These are phyloP conservation scores for Phtheirospermum japonicum DNA, from an alignment of 257 asterid species.

Conservation along the genomic window DNA sequence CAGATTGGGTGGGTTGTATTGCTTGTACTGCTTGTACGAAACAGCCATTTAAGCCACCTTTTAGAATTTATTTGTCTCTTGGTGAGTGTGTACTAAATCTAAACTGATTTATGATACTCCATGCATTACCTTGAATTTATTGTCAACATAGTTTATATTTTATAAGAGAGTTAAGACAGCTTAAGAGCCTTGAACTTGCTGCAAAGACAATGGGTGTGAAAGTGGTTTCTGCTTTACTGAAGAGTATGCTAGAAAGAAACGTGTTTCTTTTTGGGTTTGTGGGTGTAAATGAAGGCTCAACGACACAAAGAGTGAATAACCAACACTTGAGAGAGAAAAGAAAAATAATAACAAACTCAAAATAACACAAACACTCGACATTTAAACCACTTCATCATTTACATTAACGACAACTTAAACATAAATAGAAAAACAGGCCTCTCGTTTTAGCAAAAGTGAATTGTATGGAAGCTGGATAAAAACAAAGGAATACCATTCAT, in stretches of 20 bases:
- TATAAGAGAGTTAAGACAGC: constrained; percentile 61
- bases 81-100: too few relatives aligned
- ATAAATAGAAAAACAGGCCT: too few relatives aligned
- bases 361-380: too few relatives aligned
- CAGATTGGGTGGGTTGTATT: constrained; percentile 78
- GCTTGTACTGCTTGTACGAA: constrained; percentile 76
- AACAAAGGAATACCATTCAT: too few relatives aligned
- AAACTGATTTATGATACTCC: constrained; percentile 10
- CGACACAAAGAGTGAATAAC: constrained; percentile 60
- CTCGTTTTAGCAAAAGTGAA: too few relatives aligned
- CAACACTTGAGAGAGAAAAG: too few relatives aligned
- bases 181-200: constrained; percentile 45
- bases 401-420: too few relatives aligned
- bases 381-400: too few relatives aligned
- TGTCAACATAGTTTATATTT: constrained; percentile 13
- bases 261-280: too few relatives aligned
- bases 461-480: too few relatives aligned
- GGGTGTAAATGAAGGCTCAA: constrained; percentile 65
- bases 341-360: too few relatives aligned
- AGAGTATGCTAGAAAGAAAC: too few relatives aligned
- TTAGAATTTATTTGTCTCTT: constrained; percentile 62
- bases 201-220: constrained; percentile 50
- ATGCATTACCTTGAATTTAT: constrained; percentile 12
- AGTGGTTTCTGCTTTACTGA: constrained; percentile 56
- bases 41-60: constrained; percentile 76